Percentiles rank a stretch among this genome's conserved stretches.
These are phyloP conservation scores for Phytophthora syringae DNA, from an alignment of 352 stramenopile genomes.

Conservation along the genomic window DNA sequence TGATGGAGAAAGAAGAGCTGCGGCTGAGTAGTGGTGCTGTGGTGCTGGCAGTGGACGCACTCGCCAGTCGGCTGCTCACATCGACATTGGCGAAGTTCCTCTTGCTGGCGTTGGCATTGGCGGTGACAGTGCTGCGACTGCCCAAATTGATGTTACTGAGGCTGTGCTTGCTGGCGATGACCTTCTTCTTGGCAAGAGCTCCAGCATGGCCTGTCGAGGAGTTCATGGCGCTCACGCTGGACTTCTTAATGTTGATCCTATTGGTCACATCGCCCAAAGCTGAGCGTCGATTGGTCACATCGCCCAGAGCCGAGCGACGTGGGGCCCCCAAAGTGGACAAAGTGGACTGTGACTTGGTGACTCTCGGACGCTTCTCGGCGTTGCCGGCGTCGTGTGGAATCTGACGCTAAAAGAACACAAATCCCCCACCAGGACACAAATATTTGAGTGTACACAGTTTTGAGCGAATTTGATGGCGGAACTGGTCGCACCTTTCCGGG, in stretches of 20 bases:
- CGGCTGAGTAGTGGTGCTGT: conserved; percentile 9
- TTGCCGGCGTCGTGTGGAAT: conserved; percentile 58
- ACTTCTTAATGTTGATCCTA: conserved; percentile 77
- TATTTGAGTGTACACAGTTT: neutral
- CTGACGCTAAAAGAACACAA: no score
- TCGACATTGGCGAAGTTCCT: conserved; percentile 33
- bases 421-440: neutral
- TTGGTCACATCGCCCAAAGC: conserved; percentile 76
- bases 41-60: conserved; percentile 2
- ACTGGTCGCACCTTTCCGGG: conserved; percentile 51
- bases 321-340: conserved; percentile 26
- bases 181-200: conserved; percentile 56
- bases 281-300: conserved; percentile 74
- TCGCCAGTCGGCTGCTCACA: conserved; percentile 24
- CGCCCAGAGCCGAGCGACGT: conserved; percentile 45
- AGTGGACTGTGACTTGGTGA: conserved; percentile 49
- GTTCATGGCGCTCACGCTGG: conserved; percentile 47
- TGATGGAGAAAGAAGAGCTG: conserved; percentile 33
- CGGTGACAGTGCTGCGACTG: conserved; percentile 25
- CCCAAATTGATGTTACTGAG: conserved; percentile 35
- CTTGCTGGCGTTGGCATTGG: conserved; percentile 26
- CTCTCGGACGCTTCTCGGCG: conserved; percentile 65
- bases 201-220: conserved; percentile 25
- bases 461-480: neutral
- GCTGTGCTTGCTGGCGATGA: conserved; percentile 47